Evolutionary conservation across 768 basidiomycete species (phyloP), one percentile per base, ranked within the genome.

Genomic region (Lenzites betulinus): DNA sequence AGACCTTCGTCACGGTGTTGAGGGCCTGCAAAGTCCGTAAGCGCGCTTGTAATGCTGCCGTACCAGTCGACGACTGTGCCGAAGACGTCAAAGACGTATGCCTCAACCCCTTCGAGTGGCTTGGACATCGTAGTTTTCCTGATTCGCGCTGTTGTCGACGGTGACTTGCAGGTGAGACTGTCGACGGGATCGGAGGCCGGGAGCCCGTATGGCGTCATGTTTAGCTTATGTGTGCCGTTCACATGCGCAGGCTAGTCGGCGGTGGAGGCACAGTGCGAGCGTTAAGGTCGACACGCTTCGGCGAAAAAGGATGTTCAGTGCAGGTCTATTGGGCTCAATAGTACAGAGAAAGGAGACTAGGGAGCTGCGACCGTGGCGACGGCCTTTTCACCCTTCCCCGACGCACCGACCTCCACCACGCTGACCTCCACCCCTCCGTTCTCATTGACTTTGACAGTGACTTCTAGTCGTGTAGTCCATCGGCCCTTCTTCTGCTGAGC

Each of bases 401-500:
- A 69, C 53, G 74, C 72, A 33, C 70, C 73, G 23, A 71, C 64
- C 66, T 83, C 79, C 58, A 72, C 63, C 33, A 79, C 72, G 26
- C 70, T 74, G 46, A 83, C 66, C 44, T 74, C 68, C 30, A 83
- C 56, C 25, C 52, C 59, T 1, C 80, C 80, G 5, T 71, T 65
- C n/a, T 39, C 54, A 26, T 69, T 70, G 6, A 80, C 65, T 35
- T 75, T 58, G 28, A 78, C 69, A 56, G 76, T 75, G 2, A 78
- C 79, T 56, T 86, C 80, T 15, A 91, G 71, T 20, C 74, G 74
- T 33, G 87, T 82, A 35, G 73, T 76, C 76, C 77, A 78, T 63
- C 79, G 78, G 1, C 82, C 81, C n/a, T 78, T 72, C 12, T 76
- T 67, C 42, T 79, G 73, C 35, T 80, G 58, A 15, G 74, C 76